Conservation (phyloP, 176 grass and related monocot genomes). For the Otatea glauca region DNA sequence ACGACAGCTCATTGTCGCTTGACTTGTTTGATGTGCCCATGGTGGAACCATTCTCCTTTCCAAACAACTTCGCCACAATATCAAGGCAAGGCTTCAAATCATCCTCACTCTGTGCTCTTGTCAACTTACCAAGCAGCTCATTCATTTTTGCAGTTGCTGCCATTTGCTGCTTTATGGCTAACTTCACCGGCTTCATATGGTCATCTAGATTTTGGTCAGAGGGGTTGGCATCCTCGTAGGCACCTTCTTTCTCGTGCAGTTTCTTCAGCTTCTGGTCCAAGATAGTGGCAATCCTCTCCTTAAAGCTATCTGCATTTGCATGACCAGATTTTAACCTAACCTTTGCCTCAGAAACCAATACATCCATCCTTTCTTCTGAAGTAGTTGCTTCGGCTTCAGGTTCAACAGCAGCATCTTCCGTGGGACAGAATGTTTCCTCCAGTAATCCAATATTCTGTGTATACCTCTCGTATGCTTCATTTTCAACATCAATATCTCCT, state of each 20-base stretch:
- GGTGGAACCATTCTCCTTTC: slow-evolving; percentile 8
- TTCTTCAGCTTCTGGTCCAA: slow-evolving; percentile 75
- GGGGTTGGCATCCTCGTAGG: slow-evolving; percentile 37
- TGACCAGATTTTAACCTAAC: slow-evolving; percentile 68
- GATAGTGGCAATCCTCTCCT: slow-evolving; percentile 55
- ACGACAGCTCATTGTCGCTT: neutral
- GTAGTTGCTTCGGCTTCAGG: slow-evolving; percentile 41
- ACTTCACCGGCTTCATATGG: slow-evolving; percentile 24
- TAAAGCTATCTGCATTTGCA: slow-evolving; percentile 56
- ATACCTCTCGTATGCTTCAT: slow-evolving; percentile 88
- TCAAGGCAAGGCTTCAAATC: slow-evolving; percentile 73
- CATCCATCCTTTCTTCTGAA: slow-evolving; percentile 61
- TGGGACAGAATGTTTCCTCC: slow-evolving; percentile 72
- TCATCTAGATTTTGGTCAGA: slow-evolving; percentile 46
- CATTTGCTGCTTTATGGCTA: slow-evolving; percentile 45
- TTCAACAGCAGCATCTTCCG: slow-evolving; percentile 42
- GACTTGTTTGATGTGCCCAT: slow-evolving; percentile 22
- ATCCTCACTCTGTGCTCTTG: slow-evolving; percentile 54
- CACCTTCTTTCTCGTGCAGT: slow-evolving; percentile 43
- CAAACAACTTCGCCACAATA: slow-evolving; percentile 47
- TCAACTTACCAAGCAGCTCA: slow-evolving; percentile 71
- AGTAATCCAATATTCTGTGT: slow-evolving; percentile 71
- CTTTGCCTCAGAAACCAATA: slow-evolving; percentile 64
- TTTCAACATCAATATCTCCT: slow-evolving; percentile 79
- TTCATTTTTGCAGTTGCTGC: slow-evolving; percentile 52